These are phyloP conservation scores for Arabidopsis lyrata DNA, from an alignment of 441 rosid genomes.

Conservation along the genomic window DNA sequence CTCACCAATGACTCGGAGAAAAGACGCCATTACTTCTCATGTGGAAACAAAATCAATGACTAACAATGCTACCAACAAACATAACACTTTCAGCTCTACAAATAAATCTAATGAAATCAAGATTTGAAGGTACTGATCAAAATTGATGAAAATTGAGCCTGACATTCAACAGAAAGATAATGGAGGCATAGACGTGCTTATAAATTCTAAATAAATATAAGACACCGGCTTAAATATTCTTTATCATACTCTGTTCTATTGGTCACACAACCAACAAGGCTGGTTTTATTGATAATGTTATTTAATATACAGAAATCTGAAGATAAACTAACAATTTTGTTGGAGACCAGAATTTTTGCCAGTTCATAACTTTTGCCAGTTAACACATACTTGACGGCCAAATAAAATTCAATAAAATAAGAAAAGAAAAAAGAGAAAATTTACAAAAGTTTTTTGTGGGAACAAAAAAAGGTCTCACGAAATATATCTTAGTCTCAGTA, in stretches of 20 bases:
- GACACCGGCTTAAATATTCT: constrained; percentile 12
- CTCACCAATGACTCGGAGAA: constrained; percentile 45
- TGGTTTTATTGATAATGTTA: constrained; percentile 27
- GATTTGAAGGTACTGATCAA: constrained; percentile 3
- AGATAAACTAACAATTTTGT: constrained; percentile 20
- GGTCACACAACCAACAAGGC: constrained; percentile 24
- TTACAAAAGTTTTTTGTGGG: neutral
- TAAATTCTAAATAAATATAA: neutral
- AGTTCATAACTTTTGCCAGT: constrained; percentile 34
- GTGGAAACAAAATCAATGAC: constrained; percentile 26
- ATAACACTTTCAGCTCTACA: neutral
- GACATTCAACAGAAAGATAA: neutral
- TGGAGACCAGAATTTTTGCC: constrained; percentile 9
- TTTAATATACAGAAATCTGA: constrained; percentile 8
- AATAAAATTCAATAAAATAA: neutral
- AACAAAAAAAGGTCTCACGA: neutral
- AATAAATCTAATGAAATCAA: neutral
- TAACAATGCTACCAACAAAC: constrained; percentile 5
- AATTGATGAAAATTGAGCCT: neutral
- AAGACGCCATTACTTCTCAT: constrained; percentile 42
- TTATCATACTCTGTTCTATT: constrained; percentile 17
- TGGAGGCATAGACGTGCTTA: constrained; percentile 41
- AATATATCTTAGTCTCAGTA: constrained; percentile 13
- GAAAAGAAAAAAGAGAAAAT: neutral
- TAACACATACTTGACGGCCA: constrained; percentile 32